Base-by-base conservation (phyloP, 2,329 filamentous ascomycete species). In the Penicillium griseofulvum region DNA sequence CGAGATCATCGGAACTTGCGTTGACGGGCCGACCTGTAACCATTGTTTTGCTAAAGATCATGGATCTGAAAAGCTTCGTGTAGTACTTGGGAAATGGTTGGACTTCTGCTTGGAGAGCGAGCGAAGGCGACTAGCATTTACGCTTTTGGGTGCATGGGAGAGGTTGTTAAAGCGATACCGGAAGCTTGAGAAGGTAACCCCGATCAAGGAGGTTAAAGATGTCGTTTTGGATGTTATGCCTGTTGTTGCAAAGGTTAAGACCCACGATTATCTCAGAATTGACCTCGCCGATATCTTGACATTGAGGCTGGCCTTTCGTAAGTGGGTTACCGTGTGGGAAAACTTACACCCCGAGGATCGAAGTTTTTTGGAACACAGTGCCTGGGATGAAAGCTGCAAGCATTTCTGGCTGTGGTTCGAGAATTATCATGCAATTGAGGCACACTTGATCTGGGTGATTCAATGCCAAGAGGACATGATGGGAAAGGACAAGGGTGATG, bases 1-100 rank as follows among this genome's bases (percentile, higher is more conserved):
- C 1, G 11, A 28, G 16, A 36, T 51, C 38, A 44, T 29, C 5
- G 10, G 10, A n/a, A 16, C 9, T 2, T 44, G 22, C 7, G 24
- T 57, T 6, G 42, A 57, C n/a, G 29, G 39, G 8, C 5, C 39
- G 28, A 22, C 24, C 12, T 57, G 55, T 26, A 34, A 47, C 19
- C 24, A 54, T 29, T 57, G 51, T 28, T 54, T 50, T 47, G 36
- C 42, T 9, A 16, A 34, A 22, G 22, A 33, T 3, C 5, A 47
- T 19, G 55, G 55, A 5, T n/a, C 29, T 2, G 41, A 46, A 16
- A 24, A 43, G 16, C 43, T 54, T 33, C n/a, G 45, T n/a, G 26
- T 34, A 19, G 11, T 14, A 7, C 38, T 56, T 10, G 16, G 42
- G 26, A n/a, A 46, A 12, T 45, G 43, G 49, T 28, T 51, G 19